Evolutionary conservation across 768 basidiomycete genomes (phyloP).

Genomic region (Suillus alpinus): DNA sequence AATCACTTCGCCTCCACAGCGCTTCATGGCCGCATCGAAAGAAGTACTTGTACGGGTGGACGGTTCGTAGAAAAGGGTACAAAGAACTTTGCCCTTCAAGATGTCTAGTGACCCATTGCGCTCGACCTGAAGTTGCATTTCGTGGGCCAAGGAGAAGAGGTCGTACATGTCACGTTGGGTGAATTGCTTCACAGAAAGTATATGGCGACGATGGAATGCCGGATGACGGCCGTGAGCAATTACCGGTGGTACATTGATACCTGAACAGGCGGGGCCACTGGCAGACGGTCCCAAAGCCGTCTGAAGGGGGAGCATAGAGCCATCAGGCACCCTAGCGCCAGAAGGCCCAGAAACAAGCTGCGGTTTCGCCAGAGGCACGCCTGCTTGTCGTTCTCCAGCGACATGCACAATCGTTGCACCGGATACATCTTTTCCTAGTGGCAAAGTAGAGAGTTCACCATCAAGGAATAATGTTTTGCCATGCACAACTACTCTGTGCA

Average conservation of each 20-base stretch:
- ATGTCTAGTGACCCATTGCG: slow-evolving; percentile 85
- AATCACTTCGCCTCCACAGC: slow-evolving; percentile 95
- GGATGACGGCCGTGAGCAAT: slow-evolving; percentile 54
- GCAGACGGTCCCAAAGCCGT: slow-evolving; percentile 9
- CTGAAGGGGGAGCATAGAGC: slow-evolving; percentile 8
- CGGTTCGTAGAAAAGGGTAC: slow-evolving; percentile 93
- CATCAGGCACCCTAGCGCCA: slow-evolving; percentile 30
- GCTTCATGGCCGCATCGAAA: slow-evolving; percentile 98
- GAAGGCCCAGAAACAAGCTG: slow-evolving; percentile 30
- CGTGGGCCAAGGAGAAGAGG: slow-evolving; percentile 91
- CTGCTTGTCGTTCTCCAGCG: slow-evolving; percentile 26
- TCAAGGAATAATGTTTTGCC: slow-evolving; percentile 89
- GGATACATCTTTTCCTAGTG: slow-evolving; percentile 73
- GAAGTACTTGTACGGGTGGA: slow-evolving; percentile 94
- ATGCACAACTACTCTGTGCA: slow-evolving; percentile 90
- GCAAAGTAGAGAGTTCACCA: slow-evolving; percentile 60
- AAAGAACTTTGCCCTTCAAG: slow-evolving; percentile 86
- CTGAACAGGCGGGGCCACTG: neutral
- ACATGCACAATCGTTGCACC: slow-evolving; percentile 50
- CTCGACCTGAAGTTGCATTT: slow-evolving; percentile 96
- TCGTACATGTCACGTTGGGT: slow-evolving; percentile 85
- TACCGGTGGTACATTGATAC: slow-evolving; percentile 11
- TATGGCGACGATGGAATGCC: slow-evolving; percentile 89
- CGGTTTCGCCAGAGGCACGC: slow-evolving; percentile 19
- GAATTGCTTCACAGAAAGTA: slow-evolving; percentile 94